Base-by-base conservation (phyloP, 352 stramenopile species). In the Phytophthora quininea region DNA sequence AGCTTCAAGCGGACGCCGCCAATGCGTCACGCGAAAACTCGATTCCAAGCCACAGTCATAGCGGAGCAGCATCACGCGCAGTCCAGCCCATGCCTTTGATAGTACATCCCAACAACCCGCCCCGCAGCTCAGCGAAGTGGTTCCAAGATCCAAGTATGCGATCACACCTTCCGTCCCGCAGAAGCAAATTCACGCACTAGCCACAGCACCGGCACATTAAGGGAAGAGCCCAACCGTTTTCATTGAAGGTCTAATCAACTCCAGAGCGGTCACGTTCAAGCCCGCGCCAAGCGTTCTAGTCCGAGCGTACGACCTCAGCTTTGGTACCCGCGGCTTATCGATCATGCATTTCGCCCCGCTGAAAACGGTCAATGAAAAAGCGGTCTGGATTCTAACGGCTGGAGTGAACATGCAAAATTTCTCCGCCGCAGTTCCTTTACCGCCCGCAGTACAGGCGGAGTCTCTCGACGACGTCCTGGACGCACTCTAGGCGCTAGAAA, bases 271-370 rank as follows among this genome's bases (percentile, higher is more conserved):
- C 42, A 29, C 45, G 12, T 67, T 67, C 8, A 67, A 67, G 10
- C 59, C 42, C 19, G 32, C 49, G 14, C 59, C 59, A 11, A 51
- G 59, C 30, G 59, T 60, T 2, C 52, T 67, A n/a, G 51, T 35
- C 3, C 40, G 59, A 24, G 40, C 45, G 8, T 67, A 51, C 51
- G 52, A 50, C 29, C 42, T 67, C 12, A 19, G 59, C n/a, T 61
- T 67, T 51, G 51, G 59, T 1, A 61, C 46, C 15, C 32, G 45
- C 7, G 51, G 51, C 3, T 35, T 67, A 3, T 61, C 59, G 35
- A 40, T 3, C 40, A 66, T 40, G 3, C 43, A 67, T n/a, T 59
- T n/a, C 54, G 58, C 31, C 11, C 15, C 7, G 38, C 35, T 67
- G 3, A 48, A 45, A 8, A 10, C 29, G 3, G 19, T 54, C 8